Evolutionary conservation across 345 rosid genomes (phyloP), one percentile per base, ranked within the genome.

Genomic region (Populus nigra): DNA sequence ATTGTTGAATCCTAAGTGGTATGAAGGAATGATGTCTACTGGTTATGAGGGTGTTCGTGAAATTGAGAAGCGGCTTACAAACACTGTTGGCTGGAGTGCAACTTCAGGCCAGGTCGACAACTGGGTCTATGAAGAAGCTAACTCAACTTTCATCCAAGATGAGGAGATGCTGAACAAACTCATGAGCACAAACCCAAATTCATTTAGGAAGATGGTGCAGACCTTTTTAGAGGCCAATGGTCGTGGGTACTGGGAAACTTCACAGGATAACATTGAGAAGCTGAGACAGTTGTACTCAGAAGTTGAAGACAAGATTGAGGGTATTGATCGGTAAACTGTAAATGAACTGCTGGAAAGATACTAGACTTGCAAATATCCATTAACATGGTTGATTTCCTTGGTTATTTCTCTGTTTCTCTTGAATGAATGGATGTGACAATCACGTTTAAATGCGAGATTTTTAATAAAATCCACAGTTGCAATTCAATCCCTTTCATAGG

Each of bases 81-180:
- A 96, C 71, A 96, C 97, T 0, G 99, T 96, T 5, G 99, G 99
- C 71, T 96, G 99, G 99, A 96, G 98, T 82, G 99, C 98, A 73
- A 96, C 99, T 0, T 96, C 98, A 0, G 98, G 99, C 41, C 98
- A 96, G 83, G 99, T 96, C 3, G 99, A 96, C 86, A 93, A 96
- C 79, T 93, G 98, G 98, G 99, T 93, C 0, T 92, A 96, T 25
- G 98, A 96, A 39, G 99, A 96, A 76, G 99, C 98, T 9, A 96
- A 93, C 89, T 29, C 98, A 9, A 96, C 99, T 2, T 96, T 96
- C 88, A 90, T 96, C 65, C 79, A 96, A 81, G 99, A 96, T 65
- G 94, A 96, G 89, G 92, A 92, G 75, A 96, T 93, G 98, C 85
- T 92, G 77, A 88, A 93, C 33, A 89, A 94, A 84, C 92, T 96